Evolutionary conservation across 371 early-diverging fungal genomes (phyloP), one percentile per base, ranked within the genome.

Genomic region (Basidiobolus heterosporus): DNA sequence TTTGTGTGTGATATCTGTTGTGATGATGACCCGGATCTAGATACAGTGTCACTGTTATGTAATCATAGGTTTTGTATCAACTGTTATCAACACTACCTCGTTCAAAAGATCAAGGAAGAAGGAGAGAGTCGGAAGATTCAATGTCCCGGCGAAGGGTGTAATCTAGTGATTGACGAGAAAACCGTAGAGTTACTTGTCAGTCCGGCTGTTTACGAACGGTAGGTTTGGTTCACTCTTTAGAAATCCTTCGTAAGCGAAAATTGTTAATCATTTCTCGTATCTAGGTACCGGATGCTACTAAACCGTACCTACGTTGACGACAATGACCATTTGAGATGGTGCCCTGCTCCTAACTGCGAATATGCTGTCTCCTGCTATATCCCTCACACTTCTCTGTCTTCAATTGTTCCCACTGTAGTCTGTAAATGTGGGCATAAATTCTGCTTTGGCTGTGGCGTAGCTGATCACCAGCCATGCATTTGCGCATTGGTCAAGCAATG

Each of bases 291-390:
- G n/a, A 61, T 61, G 16, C 65, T 91, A 22, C 72, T 90, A 38
- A 73, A 88, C 22, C 73, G 88, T 38, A 82, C 85, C 0, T 97
- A 80, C 66, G 94, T 97, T 16, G 85, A 86, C 48, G 92, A 92
- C 53, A 70, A 74, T 45, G 70, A 74, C 36, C 69, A 64, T 40
- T 58, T 91, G 30, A 69, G 82, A 21, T 95, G 93, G 93, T 97
- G 98, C 54, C 94, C 98, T 13, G 88, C 85, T 8, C 93, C 95
- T 18, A 83, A 88, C 55, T 97, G 98, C 61, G 86, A 88, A 57
- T 85, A 82, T 56, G 94, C 88, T 13, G 68, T 95, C 38, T 88
- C 94, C 57, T 94, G 92, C 58, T 76, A 72, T 47, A 70, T 85
- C 7, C 74, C 84, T 1, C 61, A 62, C 37, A 62, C 82, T 7